Base-by-base conservation (phyloP, 441 rosid genomes). In the Omphalea diandra region DNA sequence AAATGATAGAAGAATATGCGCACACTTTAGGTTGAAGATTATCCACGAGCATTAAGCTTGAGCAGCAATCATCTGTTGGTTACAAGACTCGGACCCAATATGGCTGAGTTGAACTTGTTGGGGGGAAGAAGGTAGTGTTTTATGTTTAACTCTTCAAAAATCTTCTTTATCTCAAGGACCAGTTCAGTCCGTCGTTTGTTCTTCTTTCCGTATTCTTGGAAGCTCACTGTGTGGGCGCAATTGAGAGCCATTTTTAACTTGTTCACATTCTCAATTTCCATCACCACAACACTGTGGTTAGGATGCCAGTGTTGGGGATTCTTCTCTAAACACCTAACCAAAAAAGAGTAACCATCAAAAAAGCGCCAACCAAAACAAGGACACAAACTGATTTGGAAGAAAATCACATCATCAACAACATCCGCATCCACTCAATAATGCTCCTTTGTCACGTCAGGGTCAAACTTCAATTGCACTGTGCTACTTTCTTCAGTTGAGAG, bases 211-310 rank as follows among this genome's bases (percentile, higher is more conserved):
- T 12, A 88, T 7, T 86, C 84, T 72, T 90, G 98, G 81, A 86
- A 93, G 81, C 84, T 93, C 71, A 88, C 84, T 24, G 86, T 83
- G 71, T 83, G 96, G 29, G 20, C 67, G 67, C 87, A 74, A 38
- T 59, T 72, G 56, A 89, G 77, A 55, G 71, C 90, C 82, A 90
- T 67, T 71, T 81, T 83, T 71, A 93, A 61, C 77, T 80, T 84
- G 77, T 85, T 90, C 62, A 90, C 73, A 26, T 86, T 80, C 80
- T 89, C 96, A 40, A 89, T 90, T 22, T 86, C 91, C 76, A 70
- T 81, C 75, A 93, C 85, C 38, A 88, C 61, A 65, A 90, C 73
- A 50, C 7, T 36, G 59, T 85, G 79, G 63, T 74, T 84, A 43
- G 84, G 84, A 72, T 83, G 83, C 96, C 94, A 90, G 59, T 79